phyloP scores from a whole-genome alignment of 2,329 filamentous ascomycete genomes.

The Mollisia scopiformis region DNA sequence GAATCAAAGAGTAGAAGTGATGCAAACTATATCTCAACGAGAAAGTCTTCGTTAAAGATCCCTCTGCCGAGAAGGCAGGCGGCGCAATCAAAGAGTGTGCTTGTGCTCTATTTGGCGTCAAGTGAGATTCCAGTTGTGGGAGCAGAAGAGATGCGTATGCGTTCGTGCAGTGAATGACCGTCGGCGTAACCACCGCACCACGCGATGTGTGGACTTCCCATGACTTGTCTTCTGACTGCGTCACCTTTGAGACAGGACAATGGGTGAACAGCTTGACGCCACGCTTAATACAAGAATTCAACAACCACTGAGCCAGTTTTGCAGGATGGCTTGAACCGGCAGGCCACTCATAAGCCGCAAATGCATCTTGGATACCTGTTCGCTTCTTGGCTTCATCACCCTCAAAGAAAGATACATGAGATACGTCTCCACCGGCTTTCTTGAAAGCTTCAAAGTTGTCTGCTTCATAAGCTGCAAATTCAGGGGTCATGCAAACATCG shows the following conservation, averaged over 20 bases:
- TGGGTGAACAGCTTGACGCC: conserved; percentile 47
- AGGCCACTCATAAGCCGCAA: conserved; percentile 54
- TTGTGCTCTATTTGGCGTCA: conserved; percentile 48
- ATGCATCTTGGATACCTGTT: conserved; percentile 41
- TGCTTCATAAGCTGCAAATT: conserved; percentile 48
- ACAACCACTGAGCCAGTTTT: conserved; percentile 51
- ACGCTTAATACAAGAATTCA: conserved; percentile 40
- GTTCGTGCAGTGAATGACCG: conserved; percentile 44
- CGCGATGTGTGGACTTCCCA: conserved; percentile 42
- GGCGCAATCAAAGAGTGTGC: conserved; percentile 48
- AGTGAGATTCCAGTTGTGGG: conserved; percentile 38
- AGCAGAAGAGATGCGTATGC: conserved; percentile 43
- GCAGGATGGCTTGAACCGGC: conserved; percentile 52
- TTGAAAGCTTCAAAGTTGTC: conserved; percentile 43
- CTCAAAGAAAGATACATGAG: conserved; percentile 43
- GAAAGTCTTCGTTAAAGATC: conserved; percentile 43
- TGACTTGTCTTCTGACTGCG: conserved; percentile 13
- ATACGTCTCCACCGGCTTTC: conserved; percentile 47
- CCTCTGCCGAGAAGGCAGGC: conserved; percentile 38
- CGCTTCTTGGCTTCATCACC: conserved; percentile 42
- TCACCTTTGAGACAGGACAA: conserved; percentile 41
- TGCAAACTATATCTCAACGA: conserved; percentile 48
- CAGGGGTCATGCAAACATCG: conserved; percentile 50
- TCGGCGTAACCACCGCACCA: conserved; percentile 35
- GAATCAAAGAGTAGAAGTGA: conserved; percentile 54